Conservation (phyloP, 257 asterid genomes). For the Schizonepeta tenuifolia region DNA sequence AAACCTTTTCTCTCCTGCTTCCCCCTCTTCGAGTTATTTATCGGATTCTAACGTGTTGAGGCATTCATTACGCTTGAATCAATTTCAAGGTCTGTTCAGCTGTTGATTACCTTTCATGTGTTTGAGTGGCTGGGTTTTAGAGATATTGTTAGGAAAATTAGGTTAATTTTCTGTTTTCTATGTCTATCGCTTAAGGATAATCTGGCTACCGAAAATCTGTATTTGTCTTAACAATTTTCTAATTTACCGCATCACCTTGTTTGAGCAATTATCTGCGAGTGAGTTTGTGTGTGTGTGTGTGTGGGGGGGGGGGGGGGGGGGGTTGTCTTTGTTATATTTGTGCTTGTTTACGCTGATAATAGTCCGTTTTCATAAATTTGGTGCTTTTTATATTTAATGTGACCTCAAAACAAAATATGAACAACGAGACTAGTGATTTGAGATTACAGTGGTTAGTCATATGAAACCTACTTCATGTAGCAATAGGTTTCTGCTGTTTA, state of each 20-base stretch:
- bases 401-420: too few species aligned
- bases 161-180: not conserved
- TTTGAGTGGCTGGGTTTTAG: not conserved
- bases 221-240: too few species aligned
- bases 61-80: constrained; percentile 40
- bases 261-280: not conserved
- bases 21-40: constrained; percentile 17
- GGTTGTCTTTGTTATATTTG: not conserved
- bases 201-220: not conserved
- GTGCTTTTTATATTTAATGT: not conserved
- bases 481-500: not conserved
- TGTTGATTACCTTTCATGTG: constrained; percentile 1
- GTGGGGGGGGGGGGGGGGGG: not conserved
- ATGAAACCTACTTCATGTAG: not conserved
- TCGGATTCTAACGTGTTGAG: constrained; percentile 38
- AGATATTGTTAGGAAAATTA: not conserved
- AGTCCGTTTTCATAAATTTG: not conserved
- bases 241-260: not conserved
- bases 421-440: constrained; percentile 3
- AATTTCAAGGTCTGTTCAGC: constrained; percentile 50
- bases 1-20: constrained; percentile 32
- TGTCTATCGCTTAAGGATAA: not conserved
- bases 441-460: not conserved
- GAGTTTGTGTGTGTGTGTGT: not conserved
- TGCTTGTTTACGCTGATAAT: not conserved